These are phyloP conservation scores for Sporothrix brasiliensis DNA, from an alignment of 2,329 filamentous ascomycete genomes.

Conservation along the genomic window DNA sequence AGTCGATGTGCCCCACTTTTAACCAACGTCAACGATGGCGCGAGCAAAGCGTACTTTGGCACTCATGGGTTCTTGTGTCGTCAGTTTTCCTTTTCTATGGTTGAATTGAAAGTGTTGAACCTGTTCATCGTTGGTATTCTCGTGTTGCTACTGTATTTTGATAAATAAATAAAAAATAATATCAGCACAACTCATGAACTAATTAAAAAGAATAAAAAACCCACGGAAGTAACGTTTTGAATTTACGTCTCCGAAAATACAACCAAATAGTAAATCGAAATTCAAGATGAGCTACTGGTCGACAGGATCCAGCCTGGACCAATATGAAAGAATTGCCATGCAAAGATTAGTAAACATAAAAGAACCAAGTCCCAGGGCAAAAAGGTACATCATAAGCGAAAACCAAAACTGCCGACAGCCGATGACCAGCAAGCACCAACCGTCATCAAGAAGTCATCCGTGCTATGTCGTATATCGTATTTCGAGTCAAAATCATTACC, in stretches of 20 bases:
- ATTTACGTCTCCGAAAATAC: neutral
- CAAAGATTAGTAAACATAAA: neutral
- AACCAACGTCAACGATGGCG: neutral
- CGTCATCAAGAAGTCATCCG: too few relatives aligned
- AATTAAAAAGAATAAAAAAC: neutral
- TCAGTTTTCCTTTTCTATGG: neutral
- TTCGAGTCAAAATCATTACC: too few relatives aligned
- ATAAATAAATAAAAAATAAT: too few relatives aligned
- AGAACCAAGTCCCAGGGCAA: neutral
- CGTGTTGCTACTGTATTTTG: neutral
- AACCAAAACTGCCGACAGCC: too few relatives aligned
- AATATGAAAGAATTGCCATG: neutral
- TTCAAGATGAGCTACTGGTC: neutral
- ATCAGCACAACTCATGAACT: neutral
- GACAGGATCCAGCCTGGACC: constrained; percentile 4
- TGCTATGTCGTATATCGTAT: too few relatives aligned
- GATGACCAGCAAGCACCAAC: too few relatives aligned
- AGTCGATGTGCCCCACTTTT: neutral
- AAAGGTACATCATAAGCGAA: neutral
- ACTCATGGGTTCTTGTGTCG: neutral
- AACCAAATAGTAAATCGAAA: too few relatives aligned
- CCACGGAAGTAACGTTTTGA: neutral
- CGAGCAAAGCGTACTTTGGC: neutral
- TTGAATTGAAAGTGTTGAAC: too few relatives aligned
- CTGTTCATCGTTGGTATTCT: neutral